phyloP scores from a whole-genome alignment of 805 yeast species.

The Ogataea salicorniae region DNA sequence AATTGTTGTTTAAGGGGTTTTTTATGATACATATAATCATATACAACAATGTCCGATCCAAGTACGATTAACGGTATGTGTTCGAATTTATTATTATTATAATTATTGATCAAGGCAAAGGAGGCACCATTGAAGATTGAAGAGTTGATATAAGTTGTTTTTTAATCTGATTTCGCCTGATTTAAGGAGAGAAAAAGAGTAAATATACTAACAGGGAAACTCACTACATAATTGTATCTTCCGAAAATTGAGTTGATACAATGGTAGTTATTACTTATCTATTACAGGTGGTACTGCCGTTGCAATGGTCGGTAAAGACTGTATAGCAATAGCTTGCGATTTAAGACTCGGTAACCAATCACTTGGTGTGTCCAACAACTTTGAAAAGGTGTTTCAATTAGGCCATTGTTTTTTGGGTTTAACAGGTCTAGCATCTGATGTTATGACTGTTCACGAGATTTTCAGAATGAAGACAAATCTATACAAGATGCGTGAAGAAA shows the following conservation, averaged over 20 bases:
- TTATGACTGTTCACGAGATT: slow-evolving; percentile 73
- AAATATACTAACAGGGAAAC: too few relatives aligned
- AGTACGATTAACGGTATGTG: slow-evolving; percentile 65
- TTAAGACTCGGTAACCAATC: slow-evolving; percentile 91
- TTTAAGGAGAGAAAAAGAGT: too few relatives aligned
- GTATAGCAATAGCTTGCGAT: slow-evolving; percentile 97
- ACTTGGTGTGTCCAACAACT: slow-evolving; percentile 84
- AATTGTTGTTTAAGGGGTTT: not conserved
- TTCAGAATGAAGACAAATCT: slow-evolving; percentile 83
- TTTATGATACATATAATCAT: not conserved
- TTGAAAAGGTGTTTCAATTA: slow-evolving; percentile 84
- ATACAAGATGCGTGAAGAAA: slow-evolving; percentile 86
- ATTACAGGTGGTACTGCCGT: slow-evolving; percentile 85
- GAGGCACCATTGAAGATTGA: too few relatives aligned
- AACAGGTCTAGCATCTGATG: slow-evolving; percentile 95
- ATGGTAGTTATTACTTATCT: not conserved
- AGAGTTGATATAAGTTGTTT: not conserved
- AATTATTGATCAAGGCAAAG: not conserved
- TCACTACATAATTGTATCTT: too few relatives aligned
- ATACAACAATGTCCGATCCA: slow-evolving; percentile 60
- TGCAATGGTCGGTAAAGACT: slow-evolving; percentile 98
- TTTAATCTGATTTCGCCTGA: too few relatives aligned
- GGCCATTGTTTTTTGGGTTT: slow-evolving; percentile 86
- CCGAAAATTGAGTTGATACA: too few relatives aligned
- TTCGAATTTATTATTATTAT: not conserved